phyloP scores from a whole-genome alignment of 2,329 filamentous ascomycete species.

The Alternaria burnsii region DNA sequence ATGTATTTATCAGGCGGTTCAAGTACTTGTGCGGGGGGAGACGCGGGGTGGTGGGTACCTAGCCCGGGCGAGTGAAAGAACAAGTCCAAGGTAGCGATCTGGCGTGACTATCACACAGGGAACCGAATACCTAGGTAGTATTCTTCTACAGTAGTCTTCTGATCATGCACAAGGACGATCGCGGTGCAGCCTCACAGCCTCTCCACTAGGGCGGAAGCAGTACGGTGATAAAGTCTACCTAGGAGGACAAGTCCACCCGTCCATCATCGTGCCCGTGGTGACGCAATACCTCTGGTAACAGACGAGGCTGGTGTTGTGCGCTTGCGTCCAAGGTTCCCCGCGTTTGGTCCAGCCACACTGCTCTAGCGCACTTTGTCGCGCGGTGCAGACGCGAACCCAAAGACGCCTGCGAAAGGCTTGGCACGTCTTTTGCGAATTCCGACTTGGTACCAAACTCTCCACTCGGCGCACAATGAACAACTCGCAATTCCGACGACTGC shows the following conservation, averaged over 20 bases:
- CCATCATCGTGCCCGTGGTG: neutral
- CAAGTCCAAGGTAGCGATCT: neutral
- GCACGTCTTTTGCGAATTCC: constrained; percentile 15
- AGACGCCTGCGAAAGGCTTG: constrained; percentile 8
- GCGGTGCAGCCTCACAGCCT: constrained; percentile 2
- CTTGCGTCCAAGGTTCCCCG: constrained; percentile 13
- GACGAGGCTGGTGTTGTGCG: constrained; percentile 10
- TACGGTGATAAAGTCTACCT: neutral
- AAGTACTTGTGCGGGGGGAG: constrained; percentile 13
- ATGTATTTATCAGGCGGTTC: neutral
- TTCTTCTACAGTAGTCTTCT: neutral
- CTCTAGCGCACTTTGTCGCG: constrained; percentile 5
- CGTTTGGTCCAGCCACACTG: constrained; percentile 8
- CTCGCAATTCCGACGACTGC: constrained; percentile 85
- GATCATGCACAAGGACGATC: neutral
- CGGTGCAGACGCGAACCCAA: constrained; percentile 9
- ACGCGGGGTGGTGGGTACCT: constrained; percentile 15
- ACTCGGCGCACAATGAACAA: constrained; percentile 77
- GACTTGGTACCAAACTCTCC: constrained; percentile 1
- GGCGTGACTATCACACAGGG: constrained; percentile 1
- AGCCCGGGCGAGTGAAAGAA: constrained; percentile 11
- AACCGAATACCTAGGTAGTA: neutral
- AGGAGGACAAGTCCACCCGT: neutral
- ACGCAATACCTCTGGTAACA: neutral
- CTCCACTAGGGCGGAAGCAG: neutral